Conservation (phyloP, 805 yeast species). For the Wickerhamiella australiensis region DNA sequence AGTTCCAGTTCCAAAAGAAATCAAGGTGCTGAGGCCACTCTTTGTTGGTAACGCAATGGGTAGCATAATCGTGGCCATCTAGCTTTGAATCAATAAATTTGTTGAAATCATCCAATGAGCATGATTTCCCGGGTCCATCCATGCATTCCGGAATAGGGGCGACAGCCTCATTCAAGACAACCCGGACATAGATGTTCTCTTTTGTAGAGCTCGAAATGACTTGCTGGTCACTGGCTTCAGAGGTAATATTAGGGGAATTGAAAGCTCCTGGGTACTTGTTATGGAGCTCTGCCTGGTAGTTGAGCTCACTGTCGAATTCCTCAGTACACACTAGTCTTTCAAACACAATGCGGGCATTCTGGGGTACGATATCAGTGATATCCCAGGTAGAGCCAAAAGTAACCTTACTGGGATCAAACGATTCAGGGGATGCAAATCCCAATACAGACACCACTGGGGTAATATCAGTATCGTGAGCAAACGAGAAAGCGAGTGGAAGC, state of each 20-base stretch:
- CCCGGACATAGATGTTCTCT: slow-evolving; percentile 35
- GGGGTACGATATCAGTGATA: slow-evolving; percentile 31
- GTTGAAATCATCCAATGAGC: slow-evolving; percentile 28
- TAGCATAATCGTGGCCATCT: slow-evolving; percentile 11
- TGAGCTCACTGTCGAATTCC: slow-evolving; percentile 17
- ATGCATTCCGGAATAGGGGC: slow-evolving; percentile 39
- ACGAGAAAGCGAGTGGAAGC: slow-evolving; percentile 35
- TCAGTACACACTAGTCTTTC: slow-evolving; percentile 32
- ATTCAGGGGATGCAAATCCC: slow-evolving; percentile 36
- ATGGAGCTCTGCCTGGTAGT: slow-evolving; percentile 15
- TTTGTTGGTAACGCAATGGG: slow-evolving; percentile 15
- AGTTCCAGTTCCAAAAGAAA: slow-evolving; percentile 25
- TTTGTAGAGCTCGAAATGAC: neutral
- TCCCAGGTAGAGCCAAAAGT: slow-evolving; percentile 40
- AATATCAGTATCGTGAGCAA: slow-evolving; percentile 51
- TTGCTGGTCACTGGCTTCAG: slow-evolving; percentile 1
- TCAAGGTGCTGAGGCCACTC: slow-evolving; percentile 19
- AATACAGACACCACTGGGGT: slow-evolving; percentile 38
- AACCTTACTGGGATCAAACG: slow-evolving; percentile 30
- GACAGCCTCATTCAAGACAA: slow-evolving; percentile 42
- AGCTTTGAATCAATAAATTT: slow-evolving; percentile 14
- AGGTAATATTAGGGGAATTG: slow-evolving; percentile 16
- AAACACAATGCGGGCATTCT: slow-evolving; percentile 25
- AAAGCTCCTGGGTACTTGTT: slow-evolving; percentile 20
- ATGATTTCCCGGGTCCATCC: slow-evolving; percentile 41